Evolutionary conservation across 1,139 yeast species (phyloP), one percentile per base, ranked within the genome.

Genomic region (Nakaseomyces delphensis): DNA sequence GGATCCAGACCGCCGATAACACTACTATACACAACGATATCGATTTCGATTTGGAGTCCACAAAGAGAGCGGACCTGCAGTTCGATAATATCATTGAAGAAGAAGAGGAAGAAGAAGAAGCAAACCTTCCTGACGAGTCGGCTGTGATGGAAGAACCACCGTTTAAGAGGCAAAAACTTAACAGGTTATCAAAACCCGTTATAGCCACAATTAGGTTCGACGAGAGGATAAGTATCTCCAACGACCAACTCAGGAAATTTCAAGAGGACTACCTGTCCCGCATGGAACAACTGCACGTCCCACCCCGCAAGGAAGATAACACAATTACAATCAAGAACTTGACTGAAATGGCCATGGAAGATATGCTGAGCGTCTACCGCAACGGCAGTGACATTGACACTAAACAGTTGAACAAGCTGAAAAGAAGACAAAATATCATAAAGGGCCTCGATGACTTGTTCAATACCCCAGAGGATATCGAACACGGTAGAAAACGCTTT

Each of bases 401-500:
- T 7, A 25, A 10, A 28, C 11, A 14, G 7, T 7, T 5, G 5
- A 13, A 13, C 5, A 14, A 13, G 13, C 2, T 28, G 6, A 33
- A 2, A 21, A 33, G 13, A n/a, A 20, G 18, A 13, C 15, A 33
- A 13, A n/a, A 21, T n/a, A 4, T 33, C 14, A 13, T 33, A 5
- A 21, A 3, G 4, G 35, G 35, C 8, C 18, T 33, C 8, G 18
- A 33, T 4, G 18, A 20, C 14, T 14, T 33, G 25, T 33, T 33
- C 27, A 36, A 21, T 41, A 24, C 21, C 27, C n/a, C 24, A 18
- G 35, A 33, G 2, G 38, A 47, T 3, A 38, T 56, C 18, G 62
- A 56, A 43, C 47, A 51, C 28, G 54, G 57, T 6, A 48, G 57
- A 23, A 48, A 48, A 43, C 41, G 43, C 11, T 35, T 42, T 19